These are phyloP conservation scores for Cercospora zeina DNA, from an alignment of 2,329 filamentous ascomycete species.

Conservation along the genomic window DNA sequence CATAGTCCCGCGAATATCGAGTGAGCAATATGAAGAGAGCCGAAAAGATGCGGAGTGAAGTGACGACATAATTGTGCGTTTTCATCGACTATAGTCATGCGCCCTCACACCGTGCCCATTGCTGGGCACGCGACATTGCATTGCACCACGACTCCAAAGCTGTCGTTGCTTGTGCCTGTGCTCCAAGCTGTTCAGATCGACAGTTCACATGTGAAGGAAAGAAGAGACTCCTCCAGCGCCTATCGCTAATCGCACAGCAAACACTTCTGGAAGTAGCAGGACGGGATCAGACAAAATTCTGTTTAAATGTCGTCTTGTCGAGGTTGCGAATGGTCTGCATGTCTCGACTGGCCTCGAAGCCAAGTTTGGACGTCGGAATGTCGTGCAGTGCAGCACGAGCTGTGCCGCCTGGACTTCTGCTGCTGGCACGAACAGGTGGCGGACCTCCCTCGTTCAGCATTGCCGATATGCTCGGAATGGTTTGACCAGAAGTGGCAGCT, in stretches of 20 bases:
- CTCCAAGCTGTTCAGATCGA: not conserved
- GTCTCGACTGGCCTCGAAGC: conserved; percentile 42
- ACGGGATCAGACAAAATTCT: conserved; percentile 24
- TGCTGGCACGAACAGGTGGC: conserved; percentile 34
- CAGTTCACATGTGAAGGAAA: not conserved
- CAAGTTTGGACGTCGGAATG: conserved; percentile 43
- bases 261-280: not conserved
- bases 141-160: not conserved
- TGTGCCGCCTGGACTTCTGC: conserved; percentile 36
- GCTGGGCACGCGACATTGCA: too few relatives aligned
- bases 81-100: too few relatives aligned
- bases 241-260: conserved; percentile 18
- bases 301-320: conserved; percentile 43
- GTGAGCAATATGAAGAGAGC: too few relatives aligned
- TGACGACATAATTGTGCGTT: too few relatives aligned
- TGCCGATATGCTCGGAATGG: conserved; percentile 57
- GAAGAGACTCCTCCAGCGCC: conserved; percentile 13
- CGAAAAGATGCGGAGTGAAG: too few relatives aligned
- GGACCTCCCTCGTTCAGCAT: conserved; percentile 45
- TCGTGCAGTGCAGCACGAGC: conserved; percentile 38
- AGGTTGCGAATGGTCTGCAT: conserved; percentile 41
- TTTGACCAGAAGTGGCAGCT: conserved; percentile 40
- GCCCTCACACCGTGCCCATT: too few relatives aligned
- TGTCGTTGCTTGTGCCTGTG: conserved; percentile 1
- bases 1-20: too few relatives aligned